A percentile compares a stretch with the other conserved stretches of the same genome.
Evolutionary conservation across 2,329 filamentous ascomycete genomes (phyloP).

Genomic region (Phialophora chinensis): DNA sequence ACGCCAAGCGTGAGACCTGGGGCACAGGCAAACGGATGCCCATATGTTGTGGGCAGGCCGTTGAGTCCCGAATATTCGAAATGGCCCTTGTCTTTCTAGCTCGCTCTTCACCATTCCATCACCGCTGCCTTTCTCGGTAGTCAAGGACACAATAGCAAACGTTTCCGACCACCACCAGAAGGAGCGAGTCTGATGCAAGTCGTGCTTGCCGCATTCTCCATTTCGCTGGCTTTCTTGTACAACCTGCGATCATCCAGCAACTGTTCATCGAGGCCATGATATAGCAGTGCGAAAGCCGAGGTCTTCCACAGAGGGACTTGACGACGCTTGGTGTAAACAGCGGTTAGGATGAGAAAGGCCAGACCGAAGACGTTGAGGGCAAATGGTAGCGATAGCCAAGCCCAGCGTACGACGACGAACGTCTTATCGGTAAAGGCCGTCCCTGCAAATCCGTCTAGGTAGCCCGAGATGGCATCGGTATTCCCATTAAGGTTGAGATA

Average conservation of each 20-base stretch:
- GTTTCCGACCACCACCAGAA: not conserved
- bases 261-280: slow-evolving; percentile 1
- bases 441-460: not conserved
- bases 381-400: not conserved
- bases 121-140: not conserved
- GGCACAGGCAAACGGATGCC: no score
- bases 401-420: slow-evolving; percentile 7
- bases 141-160: not conserved
- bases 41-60: no score
- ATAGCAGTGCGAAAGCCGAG: slow-evolving; percentile 8
- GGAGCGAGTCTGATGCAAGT: not conserved
- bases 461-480: not conserved
- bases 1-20: no score
- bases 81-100: not conserved
- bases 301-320: slow-evolving; percentile 3
- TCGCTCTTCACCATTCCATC: not conserved
- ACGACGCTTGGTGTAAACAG: not conserved
- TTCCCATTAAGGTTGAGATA: not conserved
- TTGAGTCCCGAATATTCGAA: not conserved
- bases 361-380: not conserved
- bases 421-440: slow-evolving; percentile 4
- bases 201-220: slow-evolving; percentile 7
- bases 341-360: not conserved
- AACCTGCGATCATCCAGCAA: not conserved
- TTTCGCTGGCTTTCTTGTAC: slow-evolving; percentile 4